Evolutionary conservation across 441 rosid species (phyloP).

Genomic region (Brassica hybrid): DNA sequence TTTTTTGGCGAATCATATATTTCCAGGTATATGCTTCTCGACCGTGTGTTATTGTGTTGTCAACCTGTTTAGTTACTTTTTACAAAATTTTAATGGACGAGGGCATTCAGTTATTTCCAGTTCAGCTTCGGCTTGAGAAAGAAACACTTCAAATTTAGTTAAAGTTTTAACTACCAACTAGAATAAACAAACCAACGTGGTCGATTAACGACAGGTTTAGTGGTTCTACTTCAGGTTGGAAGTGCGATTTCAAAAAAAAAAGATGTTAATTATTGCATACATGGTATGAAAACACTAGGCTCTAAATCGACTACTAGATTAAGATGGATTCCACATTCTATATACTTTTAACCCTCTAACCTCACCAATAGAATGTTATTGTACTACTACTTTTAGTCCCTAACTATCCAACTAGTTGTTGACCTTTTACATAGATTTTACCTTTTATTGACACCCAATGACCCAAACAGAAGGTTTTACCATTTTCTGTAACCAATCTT

Average conservation of each 20-base stretch:
- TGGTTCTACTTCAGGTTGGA: not conserved
- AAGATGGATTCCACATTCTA: not conserved
- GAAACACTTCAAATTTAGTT: not conserved
- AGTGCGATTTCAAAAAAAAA: not conserved
- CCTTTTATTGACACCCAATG: not conserved
- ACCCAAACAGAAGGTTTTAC: not conserved
- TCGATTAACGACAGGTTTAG: not conserved
- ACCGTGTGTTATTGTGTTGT: not conserved
- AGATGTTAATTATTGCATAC: not conserved
- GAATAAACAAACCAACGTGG: not conserved
- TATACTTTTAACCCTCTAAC: not conserved
- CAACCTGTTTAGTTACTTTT: not conserved
- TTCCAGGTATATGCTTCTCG: conserved; percentile 16
- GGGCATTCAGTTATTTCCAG: not conserved
- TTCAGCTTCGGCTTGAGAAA: conserved; percentile 5
- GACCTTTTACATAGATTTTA: not conserved
- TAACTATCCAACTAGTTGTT: not conserved
- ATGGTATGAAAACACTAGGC: not conserved
- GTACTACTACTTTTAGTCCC: not conserved
- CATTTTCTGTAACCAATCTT: not conserved
- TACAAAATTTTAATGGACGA: not conserved
- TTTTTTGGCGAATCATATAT: conserved; percentile 11
- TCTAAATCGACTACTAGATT: not conserved
- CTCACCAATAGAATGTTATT: not conserved
- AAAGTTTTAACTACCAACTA: not conserved